Conservation (phyloP, 164 flowering plant species). For the Cinnamomum micranthum region DNA sequence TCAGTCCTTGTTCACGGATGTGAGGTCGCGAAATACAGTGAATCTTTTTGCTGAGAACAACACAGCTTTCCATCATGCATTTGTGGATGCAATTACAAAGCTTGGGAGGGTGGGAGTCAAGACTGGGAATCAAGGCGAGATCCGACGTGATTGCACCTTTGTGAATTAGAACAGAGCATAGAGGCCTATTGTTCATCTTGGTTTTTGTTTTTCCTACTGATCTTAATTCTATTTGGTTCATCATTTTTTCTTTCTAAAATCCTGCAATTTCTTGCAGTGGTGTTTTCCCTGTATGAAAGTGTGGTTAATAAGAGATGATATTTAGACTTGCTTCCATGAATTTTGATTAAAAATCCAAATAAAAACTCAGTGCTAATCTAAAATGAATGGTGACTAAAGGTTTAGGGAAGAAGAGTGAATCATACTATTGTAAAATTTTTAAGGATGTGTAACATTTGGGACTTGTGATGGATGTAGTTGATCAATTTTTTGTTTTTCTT, state of each 20-base stretch:
- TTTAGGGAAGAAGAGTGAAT: background rate
- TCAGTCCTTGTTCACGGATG: conserved; percentile 35
- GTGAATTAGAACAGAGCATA: conserved; percentile 8
- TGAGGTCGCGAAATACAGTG: conserved; percentile 24
- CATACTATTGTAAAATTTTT: background rate
- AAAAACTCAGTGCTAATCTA: background rate
- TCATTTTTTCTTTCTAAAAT: background rate
- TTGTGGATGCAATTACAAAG: conserved; percentile 39
- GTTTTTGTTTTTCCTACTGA: too few species aligned
- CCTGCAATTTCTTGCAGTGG: background rate
- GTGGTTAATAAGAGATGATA: background rate
- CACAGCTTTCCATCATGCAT: conserved; percentile 29
- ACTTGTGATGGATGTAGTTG: too few species aligned
- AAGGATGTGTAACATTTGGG: background rate
- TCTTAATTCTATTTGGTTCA: background rate
- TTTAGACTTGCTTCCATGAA: background rate
- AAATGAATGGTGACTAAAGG: background rate
- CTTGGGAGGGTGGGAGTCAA: conserved; percentile 43
- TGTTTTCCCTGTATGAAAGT: background rate
- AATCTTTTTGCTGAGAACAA: conserved; percentile 32
- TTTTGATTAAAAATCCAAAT: background rate
- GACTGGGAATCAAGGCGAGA: conserved; percentile 42
- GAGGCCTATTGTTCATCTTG: background rate
- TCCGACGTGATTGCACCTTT: conserved; percentile 33
- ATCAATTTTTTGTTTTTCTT: too few species aligned